A percentile compares a stretch with the other conserved stretches of the same genome.
Conservation (phyloP, 495 filamentous ascomycete genomes). For the Xylaria sp. region DNA sequence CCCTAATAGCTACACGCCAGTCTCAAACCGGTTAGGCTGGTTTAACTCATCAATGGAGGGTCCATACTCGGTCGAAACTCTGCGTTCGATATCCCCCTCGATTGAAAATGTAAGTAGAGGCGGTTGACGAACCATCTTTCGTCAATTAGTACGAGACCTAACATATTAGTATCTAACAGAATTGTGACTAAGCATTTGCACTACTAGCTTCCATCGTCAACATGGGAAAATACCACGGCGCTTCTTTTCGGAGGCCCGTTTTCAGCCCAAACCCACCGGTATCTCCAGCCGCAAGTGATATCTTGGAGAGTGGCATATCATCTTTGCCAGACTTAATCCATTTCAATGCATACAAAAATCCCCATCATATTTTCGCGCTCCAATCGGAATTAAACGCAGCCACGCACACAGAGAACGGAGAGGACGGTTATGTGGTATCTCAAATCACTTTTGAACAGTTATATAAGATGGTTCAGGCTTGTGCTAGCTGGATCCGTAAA, state of each 20-base stretch:
- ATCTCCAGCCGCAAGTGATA: neutral
- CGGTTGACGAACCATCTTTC: neutral
- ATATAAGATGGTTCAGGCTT: neutral
- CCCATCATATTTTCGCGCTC: slow-evolving; percentile 24
- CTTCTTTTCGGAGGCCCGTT: neutral
- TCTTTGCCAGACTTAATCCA: slow-evolving; percentile 24
- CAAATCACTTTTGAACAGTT: slow-evolving; percentile 10
- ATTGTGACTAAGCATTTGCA: neutral
- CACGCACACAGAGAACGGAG: neutral
- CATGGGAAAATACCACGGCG: neutral
- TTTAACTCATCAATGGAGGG: neutral
- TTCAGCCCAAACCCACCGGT: neutral
- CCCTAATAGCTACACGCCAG: neutral
- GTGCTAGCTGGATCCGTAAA: slow-evolving; percentile 20
- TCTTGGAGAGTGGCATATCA: slow-evolving; percentile 16
- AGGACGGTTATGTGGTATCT: neutral
- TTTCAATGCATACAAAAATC: slow-evolving; percentile 24
- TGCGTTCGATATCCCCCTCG: too few relatives aligned
- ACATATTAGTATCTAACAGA: too few relatives aligned
- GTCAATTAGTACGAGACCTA: neutral
- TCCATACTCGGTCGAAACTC: neutral
- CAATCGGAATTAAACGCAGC: slow-evolving; percentile 18
- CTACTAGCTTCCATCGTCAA: neutral
- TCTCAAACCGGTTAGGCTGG: neutral
- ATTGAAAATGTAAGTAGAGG: neutral